Evolutionary conservation across 2,329 filamentous ascomycete species (phyloP).

Genomic region (Penicillium sp.): DNA sequence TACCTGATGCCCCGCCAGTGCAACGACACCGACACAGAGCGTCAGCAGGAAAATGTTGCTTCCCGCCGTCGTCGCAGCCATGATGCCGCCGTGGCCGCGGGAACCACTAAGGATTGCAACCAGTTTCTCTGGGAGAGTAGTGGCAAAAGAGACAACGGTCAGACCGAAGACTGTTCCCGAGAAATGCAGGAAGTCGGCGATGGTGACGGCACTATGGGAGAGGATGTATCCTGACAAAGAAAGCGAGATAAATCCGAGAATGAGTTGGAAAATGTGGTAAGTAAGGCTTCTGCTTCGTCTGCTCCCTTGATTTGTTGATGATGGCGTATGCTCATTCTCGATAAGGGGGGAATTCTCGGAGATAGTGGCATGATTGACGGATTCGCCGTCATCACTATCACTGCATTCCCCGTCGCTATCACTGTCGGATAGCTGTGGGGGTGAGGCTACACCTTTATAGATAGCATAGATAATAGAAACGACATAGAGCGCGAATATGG

Average conservation of each 20-base stretch:
- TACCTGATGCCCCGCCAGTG: no score
- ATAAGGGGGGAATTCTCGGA: constrained; percentile 23
- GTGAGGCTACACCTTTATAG: constrained; percentile 42
- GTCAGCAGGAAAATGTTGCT: no score
- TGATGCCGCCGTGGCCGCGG: no score
- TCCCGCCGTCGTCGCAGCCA: no score
- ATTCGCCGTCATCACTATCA: no score
- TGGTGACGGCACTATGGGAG: constrained; percentile 43
- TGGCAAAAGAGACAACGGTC: no score
- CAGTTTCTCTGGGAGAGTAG: no score
- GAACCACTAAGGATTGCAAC: no score
- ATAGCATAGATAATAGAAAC: constrained; percentile 47
- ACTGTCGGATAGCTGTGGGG: constrained; percentile 45
- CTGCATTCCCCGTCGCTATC: constrained; percentile 38
- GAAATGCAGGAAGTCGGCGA: constrained; percentile 44
- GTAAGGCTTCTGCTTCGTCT: constrained; percentile 18
- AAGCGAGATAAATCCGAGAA: constrained; percentile 46
- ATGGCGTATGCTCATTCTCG: constrained; percentile 1
- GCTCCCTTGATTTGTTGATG: neutral
- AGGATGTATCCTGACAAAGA: constrained; percentile 51
- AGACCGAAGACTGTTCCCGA: no score
- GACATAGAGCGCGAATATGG: constrained; percentile 47
- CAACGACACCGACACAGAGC: no score
- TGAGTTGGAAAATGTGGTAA: constrained; percentile 45
- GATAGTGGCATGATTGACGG: neutral